phyloP scores from a whole-genome alignment of 164 flowering plant species.

The Hamamelis virginiana region DNA sequence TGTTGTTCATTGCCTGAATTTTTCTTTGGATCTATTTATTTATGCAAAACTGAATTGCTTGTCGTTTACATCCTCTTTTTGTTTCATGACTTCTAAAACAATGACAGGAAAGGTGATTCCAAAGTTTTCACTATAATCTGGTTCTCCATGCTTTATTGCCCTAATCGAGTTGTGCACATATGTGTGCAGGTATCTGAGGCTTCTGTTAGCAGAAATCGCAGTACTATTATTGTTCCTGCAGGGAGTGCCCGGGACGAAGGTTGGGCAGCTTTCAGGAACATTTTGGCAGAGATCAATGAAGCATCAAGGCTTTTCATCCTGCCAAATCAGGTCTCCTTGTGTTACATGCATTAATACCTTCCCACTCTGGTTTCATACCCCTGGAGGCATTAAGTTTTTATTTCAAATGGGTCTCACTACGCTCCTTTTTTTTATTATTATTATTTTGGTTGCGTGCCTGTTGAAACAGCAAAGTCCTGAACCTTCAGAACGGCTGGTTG shows the following conservation, averaged over 20 bases:
- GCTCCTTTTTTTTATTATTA: background rate
- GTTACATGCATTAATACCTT: slow-evolving; percentile 4
- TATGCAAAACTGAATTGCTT: background rate
- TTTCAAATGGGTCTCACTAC: slow-evolving; percentile 10
- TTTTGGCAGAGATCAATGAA: slow-evolving; percentile 91
- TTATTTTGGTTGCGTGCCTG: background rate
- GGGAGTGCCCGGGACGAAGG: slow-evolving; percentile 92
- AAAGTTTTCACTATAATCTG: background rate
- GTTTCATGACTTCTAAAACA: background rate
- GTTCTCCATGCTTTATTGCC: background rate
- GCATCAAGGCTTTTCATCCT: slow-evolving; percentile 69
- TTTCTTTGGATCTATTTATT: no score
- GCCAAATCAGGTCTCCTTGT: slow-evolving; percentile 64
- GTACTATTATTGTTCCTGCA: slow-evolving; percentile 96
- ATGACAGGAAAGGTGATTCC: background rate
- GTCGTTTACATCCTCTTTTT: background rate
- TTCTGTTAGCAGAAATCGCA: slow-evolving; percentile 93
- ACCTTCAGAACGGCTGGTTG: slow-evolving; percentile 72
- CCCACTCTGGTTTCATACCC: background rate
- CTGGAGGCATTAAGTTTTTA: background rate
- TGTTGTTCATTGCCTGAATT: no score
- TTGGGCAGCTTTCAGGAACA: slow-evolving; percentile 95
- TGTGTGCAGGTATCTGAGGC: slow-evolving; percentile 85
- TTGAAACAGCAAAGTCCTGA: slow-evolving; percentile 68
- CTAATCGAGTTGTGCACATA: slow-evolving; percentile 14